Base-by-base conservation (phyloP, 371 early-diverging fungal genomes). In the Apophysomyces elegans region DNA sequence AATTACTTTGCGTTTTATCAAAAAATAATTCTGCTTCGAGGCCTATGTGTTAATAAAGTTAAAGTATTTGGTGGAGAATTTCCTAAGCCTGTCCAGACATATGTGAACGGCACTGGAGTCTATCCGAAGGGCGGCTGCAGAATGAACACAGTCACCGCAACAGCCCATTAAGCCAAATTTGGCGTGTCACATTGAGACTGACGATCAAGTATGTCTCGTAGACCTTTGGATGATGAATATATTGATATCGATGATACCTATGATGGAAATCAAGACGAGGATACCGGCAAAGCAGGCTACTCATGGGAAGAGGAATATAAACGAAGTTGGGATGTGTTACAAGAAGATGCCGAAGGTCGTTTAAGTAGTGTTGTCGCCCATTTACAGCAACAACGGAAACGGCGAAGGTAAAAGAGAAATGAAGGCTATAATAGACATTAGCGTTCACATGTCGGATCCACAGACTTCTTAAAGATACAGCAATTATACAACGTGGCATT, bases 221-320 rank as follows among this genome's bases (percentile, higher is more conserved):
- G 78, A 45, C 75, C 69, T 32, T 16, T 71, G 35, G 83, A 82
- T 47, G 84, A 85, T 11, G 82, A 81, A 56, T 81, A 78, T 43
- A 80, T 85, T 41, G 84, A 85, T 59, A 70, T 85, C 41, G 85
- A 85, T 59, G 85, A 85, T 59, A 79, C 81, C 9, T 73, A 74
- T 45, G 83, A 80, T 41, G 71, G 58, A 18, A 71, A 75, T 38
- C 78, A 80, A 37, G 80, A 83, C 21, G 83, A 82, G 18, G 79
- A 77, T 56, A 59, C 71, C 9, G 82, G 77, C 56, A 82, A 77
- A 45, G 77, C 66, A 13, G 92, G 90, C 6, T 95, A 95, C 65
- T 83, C 95, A 45, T 98, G 98, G 98, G 96, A 97, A 77, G 94
- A 91, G 70, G 94, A 93, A 68, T 98, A 96, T 85, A 96, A 96